These are phyloP conservation scores for Gilbertella persicaria DNA, from an alignment of 371 early-diverging fungal species.

Conservation along the genomic window DNA sequence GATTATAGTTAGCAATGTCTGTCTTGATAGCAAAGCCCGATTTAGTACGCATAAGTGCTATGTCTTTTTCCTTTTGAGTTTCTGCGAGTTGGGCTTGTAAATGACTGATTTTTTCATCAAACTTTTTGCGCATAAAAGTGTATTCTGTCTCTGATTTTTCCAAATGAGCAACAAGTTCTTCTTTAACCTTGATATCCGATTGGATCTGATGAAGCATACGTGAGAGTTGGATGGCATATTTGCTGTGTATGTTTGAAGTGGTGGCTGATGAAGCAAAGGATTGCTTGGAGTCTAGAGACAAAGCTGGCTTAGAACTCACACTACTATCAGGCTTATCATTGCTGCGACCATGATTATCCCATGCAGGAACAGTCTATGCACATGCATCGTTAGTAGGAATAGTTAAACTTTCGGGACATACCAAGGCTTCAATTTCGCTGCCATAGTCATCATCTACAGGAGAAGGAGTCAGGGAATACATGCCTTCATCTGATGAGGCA, in stretches of 20 bases:
- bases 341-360: constrained; percentile 18
- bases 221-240: constrained; percentile 33
- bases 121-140: constrained; percentile 64
- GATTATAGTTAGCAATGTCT: constrained; percentile 5
- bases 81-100: constrained; percentile 61
- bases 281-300: not conserved
- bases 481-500: constrained; percentile 38
- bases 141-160: constrained; percentile 63
- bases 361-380: constrained; percentile 34
- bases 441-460: constrained; percentile 28
- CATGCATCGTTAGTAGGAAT: too few relatives aligned
- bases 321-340: not conserved
- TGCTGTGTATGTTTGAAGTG: not conserved
- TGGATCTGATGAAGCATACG: constrained; percentile 70
- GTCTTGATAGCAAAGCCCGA: constrained; percentile 23
- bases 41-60: constrained; percentile 44
- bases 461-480: constrained; percentile 30
- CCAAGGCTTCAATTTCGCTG: constrained; percentile 38
- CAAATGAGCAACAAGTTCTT: constrained; percentile 59
- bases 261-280: not conserved
- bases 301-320: not conserved
- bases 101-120: constrained; percentile 65
- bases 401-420: constrained; percentile 5
- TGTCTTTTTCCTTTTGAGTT: constrained; percentile 71
- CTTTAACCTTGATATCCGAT: constrained; percentile 71